These are phyloP conservation scores for Ceratocystis diversiconidia DNA, from an alignment of 2,329 filamentous ascomycete genomes.

Conservation along the genomic window DNA sequence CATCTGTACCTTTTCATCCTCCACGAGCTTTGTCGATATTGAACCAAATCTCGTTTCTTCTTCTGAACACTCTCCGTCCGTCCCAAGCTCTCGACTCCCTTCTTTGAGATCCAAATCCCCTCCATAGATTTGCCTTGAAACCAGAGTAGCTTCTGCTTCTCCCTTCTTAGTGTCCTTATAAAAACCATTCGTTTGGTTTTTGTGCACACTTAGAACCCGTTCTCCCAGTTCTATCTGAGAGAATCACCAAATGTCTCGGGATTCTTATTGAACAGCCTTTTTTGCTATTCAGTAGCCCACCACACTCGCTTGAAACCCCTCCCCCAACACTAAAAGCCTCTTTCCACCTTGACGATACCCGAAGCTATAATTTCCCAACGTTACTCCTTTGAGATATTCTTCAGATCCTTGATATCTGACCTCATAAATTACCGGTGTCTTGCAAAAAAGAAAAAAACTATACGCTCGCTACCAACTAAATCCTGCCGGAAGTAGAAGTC, in stretches of 20 bases:
- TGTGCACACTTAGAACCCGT: neutral
- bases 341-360: neutral
- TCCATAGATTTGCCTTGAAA: neutral
- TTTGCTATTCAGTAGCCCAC: slow-evolving; percentile 16
- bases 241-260: slow-evolving; percentile 15
- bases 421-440: neutral
- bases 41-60: neutral
- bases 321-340: neutral
- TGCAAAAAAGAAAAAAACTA: neutral
- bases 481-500: neutral
- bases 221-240: slow-evolving; percentile 4
- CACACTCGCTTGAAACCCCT: slow-evolving; percentile 16
- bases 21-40: neutral
- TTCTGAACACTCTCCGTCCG: neutral
- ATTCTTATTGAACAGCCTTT: slow-evolving; percentile 13
- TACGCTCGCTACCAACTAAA: slow-evolving; percentile 6
- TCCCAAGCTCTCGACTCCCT: neutral
- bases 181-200: slow-evolving; percentile 8
- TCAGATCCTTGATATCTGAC: neutral
- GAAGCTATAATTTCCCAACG: neutral
- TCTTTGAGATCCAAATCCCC: neutral
- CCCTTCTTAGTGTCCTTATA: neutral
- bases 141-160: neutral
- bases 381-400: neutral
- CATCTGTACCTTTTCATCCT: neutral